Evolutionary conservation across 306 rosid genomes (phyloP).

Genomic region (Prunus armeniaca): DNA sequence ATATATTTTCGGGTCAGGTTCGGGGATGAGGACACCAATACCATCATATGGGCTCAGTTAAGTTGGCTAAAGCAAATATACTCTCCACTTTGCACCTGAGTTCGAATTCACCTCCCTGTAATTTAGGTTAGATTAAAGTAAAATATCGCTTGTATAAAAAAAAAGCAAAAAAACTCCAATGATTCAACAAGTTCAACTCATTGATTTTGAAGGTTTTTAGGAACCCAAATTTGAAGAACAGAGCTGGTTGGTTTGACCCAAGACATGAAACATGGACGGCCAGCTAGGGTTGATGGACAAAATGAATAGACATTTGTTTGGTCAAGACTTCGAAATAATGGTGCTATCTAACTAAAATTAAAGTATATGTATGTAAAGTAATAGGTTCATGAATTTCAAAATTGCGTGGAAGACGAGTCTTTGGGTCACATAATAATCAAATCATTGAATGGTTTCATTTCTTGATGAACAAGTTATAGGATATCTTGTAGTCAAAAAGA

Average conservation of each 20-base stretch:
- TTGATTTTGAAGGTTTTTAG: neutral
- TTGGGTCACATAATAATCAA: neutral
- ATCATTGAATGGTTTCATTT: neutral
- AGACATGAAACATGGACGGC: neutral
- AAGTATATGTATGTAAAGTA: too few relatives aligned
- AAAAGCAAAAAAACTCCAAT: neutral
- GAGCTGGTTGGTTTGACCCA: neutral
- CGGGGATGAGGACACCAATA: too few relatives aligned
- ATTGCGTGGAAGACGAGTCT: neutral
- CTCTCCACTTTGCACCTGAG: too few relatives aligned
- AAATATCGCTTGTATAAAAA: too few relatives aligned
- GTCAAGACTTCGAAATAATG: neutral
- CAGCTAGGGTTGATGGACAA: neutral
- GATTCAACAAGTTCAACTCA: neutral
- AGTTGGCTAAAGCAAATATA: too few relatives aligned
- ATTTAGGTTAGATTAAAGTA: too few relatives aligned
- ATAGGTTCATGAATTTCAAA: neutral
- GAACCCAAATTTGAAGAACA: neutral
- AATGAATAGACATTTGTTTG: neutral
- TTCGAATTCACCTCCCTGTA: accelerated
- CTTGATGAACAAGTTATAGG: neutral
- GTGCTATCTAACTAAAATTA: neutral
- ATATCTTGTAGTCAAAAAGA: neutral
- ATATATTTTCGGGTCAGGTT: too few relatives aligned
- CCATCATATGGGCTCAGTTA: too few relatives aligned